Conservation (phyloP, 202 grass and related monocot genomes). For the Carex sylvatica region DNA sequence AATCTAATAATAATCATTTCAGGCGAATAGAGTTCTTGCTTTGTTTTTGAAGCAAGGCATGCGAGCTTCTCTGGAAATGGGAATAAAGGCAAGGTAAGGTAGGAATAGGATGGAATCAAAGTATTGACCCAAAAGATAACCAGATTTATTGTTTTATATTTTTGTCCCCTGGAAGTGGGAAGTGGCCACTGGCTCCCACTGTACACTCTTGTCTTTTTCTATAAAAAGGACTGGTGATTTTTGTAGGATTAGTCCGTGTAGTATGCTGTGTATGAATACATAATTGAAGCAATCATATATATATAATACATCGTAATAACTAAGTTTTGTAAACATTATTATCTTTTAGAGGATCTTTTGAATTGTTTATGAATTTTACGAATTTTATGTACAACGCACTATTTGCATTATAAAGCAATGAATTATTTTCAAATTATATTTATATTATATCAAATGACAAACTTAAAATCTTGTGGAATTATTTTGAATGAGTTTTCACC, state of each 20-base stretch:
- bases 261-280: too few relatives aligned
- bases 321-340: neutral
- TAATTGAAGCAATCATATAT: too few relatives aligned
- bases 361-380: neutral
- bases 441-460: neutral
- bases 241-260: neutral
- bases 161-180: conserved; percentile 26
- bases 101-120: neutral
- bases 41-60: neutral
- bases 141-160: neutral
- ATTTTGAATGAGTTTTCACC: neutral
- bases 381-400: neutral
- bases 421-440: neutral
- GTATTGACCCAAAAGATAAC: conserved; percentile 11
- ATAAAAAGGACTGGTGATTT: neutral
- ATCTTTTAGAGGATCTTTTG: neutral
- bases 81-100: conserved; percentile 1
- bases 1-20: conserved; percentile 18
- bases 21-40: conserved; percentile 25
- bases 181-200: conserved; percentile 8
- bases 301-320: too few relatives aligned
- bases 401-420: neutral
- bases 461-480: neutral
- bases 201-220: neutral
- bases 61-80: neutral